Base-by-base conservation (phyloP, 139 green algal species). In the Volvox reticuliferus region DNA sequence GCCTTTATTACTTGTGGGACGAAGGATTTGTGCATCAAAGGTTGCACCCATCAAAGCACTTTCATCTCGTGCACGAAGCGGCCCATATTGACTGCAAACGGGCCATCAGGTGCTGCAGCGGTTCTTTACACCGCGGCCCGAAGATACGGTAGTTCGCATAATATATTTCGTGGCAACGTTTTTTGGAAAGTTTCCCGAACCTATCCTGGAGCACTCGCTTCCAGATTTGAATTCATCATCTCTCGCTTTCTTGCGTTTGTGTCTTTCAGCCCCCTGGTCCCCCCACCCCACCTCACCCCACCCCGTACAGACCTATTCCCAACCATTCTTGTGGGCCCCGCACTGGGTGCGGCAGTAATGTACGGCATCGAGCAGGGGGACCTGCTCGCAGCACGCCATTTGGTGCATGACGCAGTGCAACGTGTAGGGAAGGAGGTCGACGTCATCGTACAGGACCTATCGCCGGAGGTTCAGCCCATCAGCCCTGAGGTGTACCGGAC, bases 361-460 rank as follows among this genome's bases (percentile, higher is more conserved):
- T 95, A 93, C 62, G 91, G 90, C 50, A 50, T 93, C 35, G 93
- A 95, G 35, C 73, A 94, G 86, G 93, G 93, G 0, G 91, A 94
- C 61, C 55, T 91, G 19, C 26, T 88, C 28, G 89, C 88, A 17
- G 93, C 89, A 17, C 75, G 89, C 14, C 88, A 92, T 36, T 80
- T 92, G 61, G 86, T 91, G 82, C 32, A 63, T 20, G 44, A 89
- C 21, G 82, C 91, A 78, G 75, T 26, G 65, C 16, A 71, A 9
- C 32, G 13, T 6, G 35, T 69, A n/a, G 26, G 68, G 82, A 69
- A n/a, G n/a, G 82, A 91, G 80, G 36, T 93, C 14, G 30, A 77
- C 44, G 63, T 55, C 24, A 55, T 92, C 18, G 80, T 68, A 13
- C 88, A 73, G 22, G 88, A 92, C 62, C 26, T 87, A 24, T 76